Conservation (phyloP, 441 rosid species). For the Eugenia klotzschiana region DNA sequence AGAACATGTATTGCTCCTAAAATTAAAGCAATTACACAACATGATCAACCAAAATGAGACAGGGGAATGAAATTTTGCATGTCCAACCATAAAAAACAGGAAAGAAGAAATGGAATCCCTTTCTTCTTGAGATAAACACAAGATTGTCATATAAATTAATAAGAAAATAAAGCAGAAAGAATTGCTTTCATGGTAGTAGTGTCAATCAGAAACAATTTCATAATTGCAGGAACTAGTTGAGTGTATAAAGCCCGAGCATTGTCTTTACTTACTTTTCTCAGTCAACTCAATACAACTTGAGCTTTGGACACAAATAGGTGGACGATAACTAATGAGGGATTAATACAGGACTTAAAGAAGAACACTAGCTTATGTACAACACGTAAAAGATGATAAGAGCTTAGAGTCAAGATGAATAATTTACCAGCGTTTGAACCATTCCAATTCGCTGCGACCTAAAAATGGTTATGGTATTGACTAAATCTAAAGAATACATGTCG, state of each 20-base stretch:
- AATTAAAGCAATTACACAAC: neutral
- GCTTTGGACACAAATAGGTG: neutral
- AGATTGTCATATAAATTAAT: neutral
- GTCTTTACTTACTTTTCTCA: neutral
- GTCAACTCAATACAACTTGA: neutral
- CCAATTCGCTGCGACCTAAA: conserved; percentile 77
- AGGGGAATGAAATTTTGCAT: neutral
- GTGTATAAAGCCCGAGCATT: neutral
- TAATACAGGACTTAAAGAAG: neutral
- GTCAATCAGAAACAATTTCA: neutral
- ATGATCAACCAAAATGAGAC: neutral
- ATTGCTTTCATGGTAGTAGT: neutral
- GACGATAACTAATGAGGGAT: neutral
- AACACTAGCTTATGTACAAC: neutral
- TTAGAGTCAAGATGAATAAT: neutral
- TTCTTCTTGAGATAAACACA: neutral
- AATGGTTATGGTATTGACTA: conserved; percentile 40
- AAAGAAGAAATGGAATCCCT: neutral
- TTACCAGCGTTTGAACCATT: conserved; percentile 90
- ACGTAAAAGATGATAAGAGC: neutral
- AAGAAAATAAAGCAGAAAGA: neutral
- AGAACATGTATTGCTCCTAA: conserved; percentile 74
- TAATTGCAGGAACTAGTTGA: neutral
- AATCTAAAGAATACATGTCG: conserved; percentile 66
- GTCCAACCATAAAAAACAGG: neutral